Percentiles rank a stretch among this genome's conserved stretches.
These are phyloP conservation scores for Agarophyton chilense DNA, from an alignment of 23 red algal species.

Conservation along the genomic window DNA sequence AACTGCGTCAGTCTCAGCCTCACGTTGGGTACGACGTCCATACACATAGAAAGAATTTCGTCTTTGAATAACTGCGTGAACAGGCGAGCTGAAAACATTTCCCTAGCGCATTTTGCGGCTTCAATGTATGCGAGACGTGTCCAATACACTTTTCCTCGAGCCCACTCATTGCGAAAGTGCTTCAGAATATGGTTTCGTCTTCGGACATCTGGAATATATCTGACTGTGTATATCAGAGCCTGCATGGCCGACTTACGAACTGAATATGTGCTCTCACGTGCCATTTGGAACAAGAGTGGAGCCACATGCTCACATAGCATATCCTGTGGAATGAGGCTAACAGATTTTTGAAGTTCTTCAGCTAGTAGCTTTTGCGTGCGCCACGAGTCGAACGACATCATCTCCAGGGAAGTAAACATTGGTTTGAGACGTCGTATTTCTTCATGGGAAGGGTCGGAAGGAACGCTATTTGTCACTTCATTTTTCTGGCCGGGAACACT, in stretches of 20 bases:
- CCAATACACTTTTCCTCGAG: slow-evolving; percentile 82
- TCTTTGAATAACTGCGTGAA: slow-evolving; percentile 65
- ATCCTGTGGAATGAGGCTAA: slow-evolving; percentile 63
- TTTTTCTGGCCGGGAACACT: neutral
- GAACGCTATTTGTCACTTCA: no score
- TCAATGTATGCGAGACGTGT: slow-evolving; percentile 78
- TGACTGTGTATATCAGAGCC: slow-evolving; percentile 43
- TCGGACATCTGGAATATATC: slow-evolving; percentile 72
- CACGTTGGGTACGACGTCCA: slow-evolving; percentile 77
- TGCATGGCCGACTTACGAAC: slow-evolving; percentile 77
- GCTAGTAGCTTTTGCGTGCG: slow-evolving; percentile 75
- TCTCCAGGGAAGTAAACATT: slow-evolving; percentile 60
- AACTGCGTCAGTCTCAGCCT: slow-evolving; percentile 50
- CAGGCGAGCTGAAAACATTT: slow-evolving; percentile 50
- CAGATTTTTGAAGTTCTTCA: slow-evolving; percentile 50
- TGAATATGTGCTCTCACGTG: slow-evolving; percentile 72
- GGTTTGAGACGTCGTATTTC: slow-evolving; percentile 52
- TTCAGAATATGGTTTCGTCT: slow-evolving; percentile 69
- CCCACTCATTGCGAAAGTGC: slow-evolving; percentile 78
- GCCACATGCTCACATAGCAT: slow-evolving; percentile 74
- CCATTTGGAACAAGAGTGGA: slow-evolving; percentile 82
- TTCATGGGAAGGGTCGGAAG: neutral
- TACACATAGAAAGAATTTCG: slow-evolving; percentile 41
- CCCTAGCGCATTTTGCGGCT: slow-evolving; percentile 47
- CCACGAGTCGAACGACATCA: slow-evolving; percentile 71